phyloP scores from a whole-genome alignment of 2,329 filamentous ascomycete species.

The Cordyceps javanica region DNA sequence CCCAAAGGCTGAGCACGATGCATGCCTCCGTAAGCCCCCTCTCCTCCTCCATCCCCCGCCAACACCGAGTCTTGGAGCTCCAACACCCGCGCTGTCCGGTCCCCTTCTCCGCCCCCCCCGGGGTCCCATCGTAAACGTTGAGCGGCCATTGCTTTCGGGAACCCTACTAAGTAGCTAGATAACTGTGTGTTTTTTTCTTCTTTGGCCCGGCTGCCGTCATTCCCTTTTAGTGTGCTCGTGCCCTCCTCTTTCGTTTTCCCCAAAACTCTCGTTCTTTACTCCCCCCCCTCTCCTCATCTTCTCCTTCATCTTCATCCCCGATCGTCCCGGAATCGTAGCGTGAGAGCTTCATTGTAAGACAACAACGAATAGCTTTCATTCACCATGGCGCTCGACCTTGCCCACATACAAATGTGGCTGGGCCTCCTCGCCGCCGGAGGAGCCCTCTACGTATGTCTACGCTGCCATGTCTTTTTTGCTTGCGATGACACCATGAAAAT shows the following conservation, averaged over 20 bases:
- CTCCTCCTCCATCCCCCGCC: not conserved
- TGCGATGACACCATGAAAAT: too few relatives aligned
- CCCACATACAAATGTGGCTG: constrained; percentile 36
- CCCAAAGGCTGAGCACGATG: not conserved
- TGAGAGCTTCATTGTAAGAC: not conserved
- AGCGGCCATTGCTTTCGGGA: constrained; percentile 2
- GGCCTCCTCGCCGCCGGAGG: constrained; percentile 30
- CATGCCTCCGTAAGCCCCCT: not conserved
- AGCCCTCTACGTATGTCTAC: constrained; percentile 35
- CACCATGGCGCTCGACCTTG: constrained; percentile 24
- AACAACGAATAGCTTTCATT: not conserved
- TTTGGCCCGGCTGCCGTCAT: not conserved
- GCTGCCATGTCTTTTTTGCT: not conserved
- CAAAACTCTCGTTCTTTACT: too few relatives aligned
- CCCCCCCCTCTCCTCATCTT: not conserved
- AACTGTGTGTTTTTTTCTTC: not conserved
- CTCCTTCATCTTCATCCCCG: not conserved
- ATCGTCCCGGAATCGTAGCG: too few relatives aligned
- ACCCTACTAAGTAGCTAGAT: too few relatives aligned
- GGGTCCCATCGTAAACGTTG: not conserved
- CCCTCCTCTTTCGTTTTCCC: not conserved
- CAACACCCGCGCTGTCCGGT: not conserved
- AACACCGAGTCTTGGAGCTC: not conserved
- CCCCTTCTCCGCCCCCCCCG: not conserved
- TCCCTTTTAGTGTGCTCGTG: constrained; percentile 8